A percentile compares a stretch with the other conserved stretches of the same genome.
phyloP scores from a whole-genome alignment of 1,139 yeast genomes.

The Protomyces inundatus region DNA sequence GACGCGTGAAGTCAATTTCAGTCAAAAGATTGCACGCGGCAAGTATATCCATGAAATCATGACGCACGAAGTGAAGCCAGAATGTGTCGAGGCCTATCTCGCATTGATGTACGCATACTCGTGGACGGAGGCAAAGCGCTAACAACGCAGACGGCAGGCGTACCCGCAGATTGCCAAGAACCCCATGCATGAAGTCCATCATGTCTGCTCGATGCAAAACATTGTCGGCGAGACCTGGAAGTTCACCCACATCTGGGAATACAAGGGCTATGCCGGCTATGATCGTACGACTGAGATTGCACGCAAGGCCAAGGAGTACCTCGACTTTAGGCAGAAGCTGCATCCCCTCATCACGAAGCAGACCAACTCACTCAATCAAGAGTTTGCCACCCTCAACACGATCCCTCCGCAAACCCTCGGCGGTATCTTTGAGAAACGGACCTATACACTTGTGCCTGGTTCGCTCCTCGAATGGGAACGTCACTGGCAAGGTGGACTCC shows the following conservation, averaged over 20 bases:
- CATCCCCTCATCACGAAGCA: constrained; percentile 40
- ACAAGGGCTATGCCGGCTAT: constrained; percentile 44
- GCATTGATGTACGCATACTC: constrained; percentile 35
- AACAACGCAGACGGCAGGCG: constrained; percentile 17
- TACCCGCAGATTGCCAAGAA: constrained; percentile 41
- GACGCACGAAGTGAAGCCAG: constrained; percentile 41
- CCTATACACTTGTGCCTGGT: constrained; percentile 43
- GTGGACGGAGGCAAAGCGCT: not conserved
- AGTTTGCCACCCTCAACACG: constrained; percentile 46
- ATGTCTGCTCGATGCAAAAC: constrained; percentile 45
- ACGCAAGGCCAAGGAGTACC: constrained; percentile 38
- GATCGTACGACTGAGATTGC: constrained; percentile 41
- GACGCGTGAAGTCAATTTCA: constrained; percentile 22
- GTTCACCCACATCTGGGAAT: constrained; percentile 44
- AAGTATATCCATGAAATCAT: constrained; percentile 44
- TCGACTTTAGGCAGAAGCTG: constrained; percentile 37
- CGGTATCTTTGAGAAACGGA: constrained; percentile 44
- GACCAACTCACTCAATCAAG: constrained; percentile 41
- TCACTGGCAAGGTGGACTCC: constrained; percentile 44
- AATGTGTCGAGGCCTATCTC: constrained; percentile 40
- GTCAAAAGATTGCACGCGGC: constrained; percentile 41
- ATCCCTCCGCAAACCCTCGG: constrained; percentile 44
- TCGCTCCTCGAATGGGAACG: constrained; percentile 44
- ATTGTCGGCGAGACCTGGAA: constrained; percentile 44
- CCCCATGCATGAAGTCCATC: constrained; percentile 38